Conservation (phyloP, 805 yeast genomes). For the Candida oleophila region DNA sequence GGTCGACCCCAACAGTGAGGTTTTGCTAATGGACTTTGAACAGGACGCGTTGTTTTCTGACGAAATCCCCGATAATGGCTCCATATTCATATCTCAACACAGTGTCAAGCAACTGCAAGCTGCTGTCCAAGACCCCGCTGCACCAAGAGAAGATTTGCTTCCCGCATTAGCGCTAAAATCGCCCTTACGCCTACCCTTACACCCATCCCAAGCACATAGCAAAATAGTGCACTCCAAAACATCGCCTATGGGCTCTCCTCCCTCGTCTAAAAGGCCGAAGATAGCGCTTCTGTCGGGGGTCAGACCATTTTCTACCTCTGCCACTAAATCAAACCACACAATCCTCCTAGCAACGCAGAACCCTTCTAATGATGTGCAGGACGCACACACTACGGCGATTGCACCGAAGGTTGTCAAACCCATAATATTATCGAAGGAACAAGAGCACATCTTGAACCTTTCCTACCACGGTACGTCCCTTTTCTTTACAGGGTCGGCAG, state of each 20-base stretch:
- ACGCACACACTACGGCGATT: background rate
- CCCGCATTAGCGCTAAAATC: too few species aligned
- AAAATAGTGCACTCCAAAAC: background rate
- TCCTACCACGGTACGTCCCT: conserved; percentile 66
- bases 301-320: conserved; percentile 13
- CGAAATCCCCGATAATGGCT: background rate
- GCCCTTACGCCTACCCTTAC: too few species aligned
- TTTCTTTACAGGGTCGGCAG: conserved; percentile 97
- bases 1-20: conserved; percentile 11
- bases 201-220: background rate
- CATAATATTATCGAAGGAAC: conserved; percentile 50
- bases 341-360: conserved; percentile 31
- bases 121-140: too few species aligned
- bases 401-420: conserved; percentile 32
- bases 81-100: background rate
- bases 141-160: background rate
- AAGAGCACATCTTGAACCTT: conserved; percentile 60
- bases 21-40: background rate
- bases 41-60: background rate
- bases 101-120: too few species aligned
- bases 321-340: conserved; percentile 6
- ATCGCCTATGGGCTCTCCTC: background rate
- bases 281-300: background rate
- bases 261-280: background rate
- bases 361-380: background rate